These are phyloP conservation scores for Aspergillus wentii DNA, from an alignment of 495 filamentous ascomycete species.

Conservation along the genomic window DNA sequence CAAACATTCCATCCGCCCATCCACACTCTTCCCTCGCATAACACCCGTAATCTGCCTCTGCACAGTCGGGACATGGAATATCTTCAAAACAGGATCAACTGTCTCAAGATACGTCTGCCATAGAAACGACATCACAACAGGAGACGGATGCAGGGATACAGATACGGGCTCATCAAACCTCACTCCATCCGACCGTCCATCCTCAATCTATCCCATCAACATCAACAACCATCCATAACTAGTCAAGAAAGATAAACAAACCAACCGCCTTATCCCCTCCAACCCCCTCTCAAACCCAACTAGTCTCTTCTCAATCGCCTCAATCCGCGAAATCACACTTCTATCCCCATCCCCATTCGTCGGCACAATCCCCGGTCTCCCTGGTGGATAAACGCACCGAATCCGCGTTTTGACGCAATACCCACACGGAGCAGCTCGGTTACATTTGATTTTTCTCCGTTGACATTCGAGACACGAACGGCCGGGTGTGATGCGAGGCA, in stretches of 20 bases:
- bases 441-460: conserved; percentile 53
- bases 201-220: background rate
- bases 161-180: no score
- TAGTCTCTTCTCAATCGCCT: conserved; percentile 11
- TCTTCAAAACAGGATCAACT: conserved; percentile 24
- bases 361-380: conserved; percentile 1
- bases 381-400: conserved; percentile 15
- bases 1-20: conserved; percentile 48
- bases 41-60: conserved; percentile 12
- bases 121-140: conserved; percentile 4
- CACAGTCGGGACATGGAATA: conserved; percentile 17
- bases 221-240: no score
- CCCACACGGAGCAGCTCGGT: conserved; percentile 41
- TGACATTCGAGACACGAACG: conserved; percentile 49
- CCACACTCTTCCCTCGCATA: conserved; percentile 1
- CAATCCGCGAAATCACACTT: no score
- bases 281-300: no score
- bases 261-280: no score
- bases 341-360: background rate
- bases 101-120: conserved; percentile 23
- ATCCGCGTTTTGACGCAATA: conserved; percentile 36
- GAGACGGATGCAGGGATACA: conserved; percentile 4
- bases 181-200: no score
- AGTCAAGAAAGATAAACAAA: no score
- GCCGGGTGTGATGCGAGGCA: conserved; percentile 9